phyloP scores from a whole-genome alignment of 805 yeast species.

The Blastobotrys terrestris region DNA sequence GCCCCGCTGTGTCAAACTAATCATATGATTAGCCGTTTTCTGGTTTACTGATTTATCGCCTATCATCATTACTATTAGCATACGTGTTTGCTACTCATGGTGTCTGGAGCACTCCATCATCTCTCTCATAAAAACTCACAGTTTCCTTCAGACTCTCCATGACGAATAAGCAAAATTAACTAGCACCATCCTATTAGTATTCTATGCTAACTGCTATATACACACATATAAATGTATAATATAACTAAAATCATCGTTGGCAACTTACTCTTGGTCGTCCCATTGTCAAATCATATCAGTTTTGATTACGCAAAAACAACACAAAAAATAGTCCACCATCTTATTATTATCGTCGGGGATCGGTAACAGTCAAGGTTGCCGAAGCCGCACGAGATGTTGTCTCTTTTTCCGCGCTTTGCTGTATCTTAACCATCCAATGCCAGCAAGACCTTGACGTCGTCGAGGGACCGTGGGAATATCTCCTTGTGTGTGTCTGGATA shows the following conservation, averaged over 20 bases:
- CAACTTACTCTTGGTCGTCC: constrained; percentile 39
- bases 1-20: constrained; percentile 67
- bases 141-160: constrained; percentile 91
- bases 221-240: no score
- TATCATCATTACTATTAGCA: constrained; percentile 4
- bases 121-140: no score
- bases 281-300: constrained; percentile 24
- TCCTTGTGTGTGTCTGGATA: constrained; percentile 18
- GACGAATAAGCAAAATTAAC: constrained; percentile 76
- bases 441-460: constrained; percentile 26
- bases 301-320: background rate
- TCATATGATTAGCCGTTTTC: constrained; percentile 71
- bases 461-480: constrained; percentile 25
- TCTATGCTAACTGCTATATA: background rate
- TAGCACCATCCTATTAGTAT: constrained; percentile 18
- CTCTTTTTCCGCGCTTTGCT: background rate
- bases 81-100: no score
- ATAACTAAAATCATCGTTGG: constrained; percentile 3
- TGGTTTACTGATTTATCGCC: constrained; percentile 75
- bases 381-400: background rate
- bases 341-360: no score
- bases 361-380: no score
- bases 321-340: no score
- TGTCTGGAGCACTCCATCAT: background rate
- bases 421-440: constrained; percentile 15